Percentiles rank a stretch among this genome's conserved stretches.
These are phyloP conservation scores for Paraphaeosphaeria sporulosa DNA, from an alignment of 2,329 filamentous ascomycete species.

Conservation along the genomic window DNA sequence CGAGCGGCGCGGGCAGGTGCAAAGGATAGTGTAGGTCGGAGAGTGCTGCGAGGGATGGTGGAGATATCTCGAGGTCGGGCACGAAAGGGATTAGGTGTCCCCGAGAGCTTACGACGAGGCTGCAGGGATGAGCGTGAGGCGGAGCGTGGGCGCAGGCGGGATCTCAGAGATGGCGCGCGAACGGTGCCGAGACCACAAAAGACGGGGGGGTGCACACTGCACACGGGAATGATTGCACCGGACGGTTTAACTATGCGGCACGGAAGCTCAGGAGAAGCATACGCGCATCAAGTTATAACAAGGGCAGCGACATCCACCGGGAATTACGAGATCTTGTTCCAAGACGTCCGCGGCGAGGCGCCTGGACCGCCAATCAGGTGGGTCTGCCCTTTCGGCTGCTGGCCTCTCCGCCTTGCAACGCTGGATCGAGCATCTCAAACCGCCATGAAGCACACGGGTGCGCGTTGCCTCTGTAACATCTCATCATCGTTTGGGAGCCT, in stretches of 20 bases:
- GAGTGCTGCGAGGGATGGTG: slow-evolving; percentile 9
- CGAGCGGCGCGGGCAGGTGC: neutral
- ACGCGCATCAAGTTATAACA: neutral
- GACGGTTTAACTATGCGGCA: neutral
- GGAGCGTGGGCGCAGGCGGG: slow-evolving; percentile 9
- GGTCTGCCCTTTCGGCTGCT: neutral
- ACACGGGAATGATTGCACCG: neutral
- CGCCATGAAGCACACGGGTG: slow-evolving; percentile 7
- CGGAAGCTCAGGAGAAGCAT: neutral
- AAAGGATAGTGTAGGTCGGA: neutral
- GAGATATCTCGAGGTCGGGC: slow-evolving; percentile 16
- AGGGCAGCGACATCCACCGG: neutral
- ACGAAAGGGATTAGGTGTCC: slow-evolving; percentile 37
- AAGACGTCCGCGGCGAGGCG: slow-evolving; percentile 1
- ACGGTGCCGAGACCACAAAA: slow-evolving; percentile 6
- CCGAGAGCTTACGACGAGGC: slow-evolving; percentile 35
- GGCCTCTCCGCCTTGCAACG: neutral
- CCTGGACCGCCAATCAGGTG: slow-evolving; percentile 10
- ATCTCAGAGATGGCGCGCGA: slow-evolving; percentile 5
- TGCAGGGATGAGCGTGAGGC: slow-evolving; percentile 20
- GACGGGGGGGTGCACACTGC: neutral
- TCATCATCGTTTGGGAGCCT: neutral
- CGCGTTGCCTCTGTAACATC: slow-evolving; percentile 8
- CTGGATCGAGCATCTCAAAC: slow-evolving; percentile 4
- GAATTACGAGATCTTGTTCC: neutral